A percentile compares a stretch with the other conserved stretches of the same genome.
These are phyloP conservation scores for Colletotrichum sp. DNA, from an alignment of 2,329 filamentous ascomycete genomes.

Conservation along the genomic window DNA sequence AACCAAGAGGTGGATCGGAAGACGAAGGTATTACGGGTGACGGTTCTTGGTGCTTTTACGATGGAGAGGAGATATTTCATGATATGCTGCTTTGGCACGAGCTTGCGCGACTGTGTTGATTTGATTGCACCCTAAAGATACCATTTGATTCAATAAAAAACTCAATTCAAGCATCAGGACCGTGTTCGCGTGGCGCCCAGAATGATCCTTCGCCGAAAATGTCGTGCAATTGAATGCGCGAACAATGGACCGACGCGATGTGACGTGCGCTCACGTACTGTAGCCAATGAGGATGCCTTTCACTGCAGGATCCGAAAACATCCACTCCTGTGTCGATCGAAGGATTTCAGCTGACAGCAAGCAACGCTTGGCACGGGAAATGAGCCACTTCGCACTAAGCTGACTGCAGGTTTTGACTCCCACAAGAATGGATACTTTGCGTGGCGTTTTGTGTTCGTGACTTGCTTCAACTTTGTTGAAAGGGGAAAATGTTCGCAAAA, in stretches of 20 bases:
- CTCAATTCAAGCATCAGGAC: not conserved
- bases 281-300: not conserved
- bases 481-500: not conserved
- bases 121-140: not conserved
- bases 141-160: not conserved
- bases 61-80: not conserved
- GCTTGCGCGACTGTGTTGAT: not conserved
- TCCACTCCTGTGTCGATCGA: not conserved
- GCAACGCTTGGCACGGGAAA: not conserved
- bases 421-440: not conserved
- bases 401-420: not conserved
- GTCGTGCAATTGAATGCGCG: not conserved
- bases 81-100: not conserved
- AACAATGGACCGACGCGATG: not conserved
- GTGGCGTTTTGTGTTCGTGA: not conserved
- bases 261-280: not conserved
- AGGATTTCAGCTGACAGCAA: not conserved
- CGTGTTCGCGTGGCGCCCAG: not conserved
- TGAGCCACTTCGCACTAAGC: not conserved
- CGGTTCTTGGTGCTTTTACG: not conserved
- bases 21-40: not conserved
- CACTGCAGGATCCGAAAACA: not conserved
- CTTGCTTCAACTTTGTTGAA: not conserved
- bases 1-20: not conserved
- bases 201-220: not conserved